Evolutionary conservation across 140 eudicot genomes (phyloP).

Genomic region (Ambrosia hybrid): DNA sequence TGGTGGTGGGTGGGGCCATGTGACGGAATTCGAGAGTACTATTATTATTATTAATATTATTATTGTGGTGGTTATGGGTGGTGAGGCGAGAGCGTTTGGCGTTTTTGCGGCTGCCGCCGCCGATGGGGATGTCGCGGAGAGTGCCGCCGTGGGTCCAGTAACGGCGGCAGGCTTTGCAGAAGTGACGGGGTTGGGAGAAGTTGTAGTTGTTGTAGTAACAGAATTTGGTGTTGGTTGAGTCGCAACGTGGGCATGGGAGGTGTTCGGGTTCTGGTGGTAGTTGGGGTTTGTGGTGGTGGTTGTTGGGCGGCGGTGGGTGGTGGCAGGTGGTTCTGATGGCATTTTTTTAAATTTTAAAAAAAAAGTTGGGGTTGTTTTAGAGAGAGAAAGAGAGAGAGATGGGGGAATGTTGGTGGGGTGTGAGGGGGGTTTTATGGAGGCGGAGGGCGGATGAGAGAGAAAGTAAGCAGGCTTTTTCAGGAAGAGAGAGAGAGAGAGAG

Average conservation of each 20-base stretch:
- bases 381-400: background rate
- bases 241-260: slow-evolving; percentile 88
- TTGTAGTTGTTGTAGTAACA: slow-evolving; percentile 98
- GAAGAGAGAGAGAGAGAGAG: background rate
- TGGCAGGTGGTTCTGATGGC: slow-evolving; percentile 39
- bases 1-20: slow-evolving; percentile 30
- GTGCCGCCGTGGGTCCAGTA: slow-evolving; percentile 97
- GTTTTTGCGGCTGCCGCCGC: slow-evolving; percentile 81
- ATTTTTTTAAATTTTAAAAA: slow-evolving; percentile 1
- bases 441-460: slow-evolving; percentile 13
- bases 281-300: background rate
- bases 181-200: slow-evolving; percentile 96
- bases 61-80: background rate
- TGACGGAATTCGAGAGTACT: slow-evolving; percentile 41
- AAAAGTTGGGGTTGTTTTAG: background rate
- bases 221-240: slow-evolving; percentile 82
- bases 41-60: background rate
- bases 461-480: background rate
- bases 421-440: slow-evolving; percentile 18
- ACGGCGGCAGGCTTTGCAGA: slow-evolving; percentile 85
- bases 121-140: slow-evolving; percentile 82
- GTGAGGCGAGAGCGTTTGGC: slow-evolving; percentile 71
- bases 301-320: slow-evolving; percentile 23
- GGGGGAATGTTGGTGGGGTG: background rate
- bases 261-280: slow-evolving; percentile 85